Percentiles rank a stretch among this genome's conserved stretches.
Conservation (phyloP, 805 yeast genomes). For the Clavispora vitiphila region DNA sequence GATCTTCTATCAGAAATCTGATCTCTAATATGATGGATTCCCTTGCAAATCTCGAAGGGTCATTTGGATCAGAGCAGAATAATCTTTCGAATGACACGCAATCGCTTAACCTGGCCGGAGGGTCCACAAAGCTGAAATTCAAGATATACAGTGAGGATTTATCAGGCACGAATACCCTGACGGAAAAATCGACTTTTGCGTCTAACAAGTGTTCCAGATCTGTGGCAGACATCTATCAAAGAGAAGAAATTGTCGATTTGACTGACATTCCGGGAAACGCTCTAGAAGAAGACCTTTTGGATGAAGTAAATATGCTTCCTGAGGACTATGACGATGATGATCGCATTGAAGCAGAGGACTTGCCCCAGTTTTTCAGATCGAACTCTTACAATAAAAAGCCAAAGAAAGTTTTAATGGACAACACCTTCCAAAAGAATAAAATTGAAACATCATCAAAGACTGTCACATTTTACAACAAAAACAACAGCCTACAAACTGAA, state of each 20-base stretch:
- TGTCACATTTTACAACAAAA: conserved; percentile 36
- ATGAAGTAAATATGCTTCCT: conserved; percentile 33
- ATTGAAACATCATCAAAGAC: conserved; percentile 35
- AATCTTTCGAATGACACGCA: background rate
- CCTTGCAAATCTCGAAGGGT: conserved; percentile 9
- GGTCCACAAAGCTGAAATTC: conserved; percentile 14
- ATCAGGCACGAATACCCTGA: no score
- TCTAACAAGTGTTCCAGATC: no score
- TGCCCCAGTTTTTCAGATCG: conserved; percentile 23
- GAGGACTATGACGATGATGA: conserved; percentile 38
- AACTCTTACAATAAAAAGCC: conserved; percentile 39
- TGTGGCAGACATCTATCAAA: background rate
- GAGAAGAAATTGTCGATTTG: conserved; percentile 1
- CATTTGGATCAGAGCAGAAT: background rate
- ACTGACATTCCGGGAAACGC: conserved; percentile 4
- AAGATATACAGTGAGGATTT: background rate
- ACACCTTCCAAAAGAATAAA: conserved; percentile 23
- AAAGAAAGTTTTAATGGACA: conserved; percentile 20
- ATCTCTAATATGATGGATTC: conserved; percentile 14
- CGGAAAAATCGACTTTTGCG: no score
- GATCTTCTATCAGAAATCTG: conserved; percentile 5
- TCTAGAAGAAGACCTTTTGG: conserved; percentile 27
- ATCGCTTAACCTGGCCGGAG: conserved; percentile 10
- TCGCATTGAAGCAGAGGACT: conserved; percentile 6
- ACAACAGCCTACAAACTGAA: conserved; percentile 13